phyloP scores from a whole-genome alignment of 2,329 filamentous ascomycete species.

The Aspergillus tubingensis region DNA sequence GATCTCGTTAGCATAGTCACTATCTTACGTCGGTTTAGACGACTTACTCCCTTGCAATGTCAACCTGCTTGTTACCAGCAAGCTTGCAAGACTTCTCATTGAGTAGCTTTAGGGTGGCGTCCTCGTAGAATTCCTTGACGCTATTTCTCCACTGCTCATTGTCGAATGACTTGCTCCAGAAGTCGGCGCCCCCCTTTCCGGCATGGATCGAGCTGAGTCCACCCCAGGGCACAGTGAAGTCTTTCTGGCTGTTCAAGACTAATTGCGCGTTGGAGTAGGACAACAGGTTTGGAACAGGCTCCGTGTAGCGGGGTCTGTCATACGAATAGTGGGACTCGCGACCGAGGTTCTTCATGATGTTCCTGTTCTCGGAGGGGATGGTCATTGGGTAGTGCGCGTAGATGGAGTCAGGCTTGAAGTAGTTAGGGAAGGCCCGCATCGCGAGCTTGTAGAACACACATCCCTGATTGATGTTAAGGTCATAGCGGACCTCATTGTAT shows the following conservation, averaged over 20 bases:
- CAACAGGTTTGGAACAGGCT: conserved; percentile 57
- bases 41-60: conserved; percentile 62
- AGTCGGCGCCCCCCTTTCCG: conserved; percentile 57
- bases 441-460: conserved; percentile 85
- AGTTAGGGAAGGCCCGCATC: conserved; percentile 74
- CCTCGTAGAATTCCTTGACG: conserved; percentile 68
- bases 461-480: conserved; percentile 74
- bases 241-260: conserved; percentile 61
- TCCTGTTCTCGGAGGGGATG: conserved; percentile 70
- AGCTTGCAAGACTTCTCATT: conserved; percentile 66
- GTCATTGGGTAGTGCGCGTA: conserved; percentile 77
- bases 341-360: conserved; percentile 68
- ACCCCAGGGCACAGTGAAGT: conserved; percentile 68
- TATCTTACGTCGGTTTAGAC: conserved; percentile 2
- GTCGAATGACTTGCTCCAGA: conserved; percentile 62
- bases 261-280: conserved; percentile 64
- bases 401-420: conserved; percentile 75
- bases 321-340: conserved; percentile 71
- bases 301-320: conserved; percentile 58
- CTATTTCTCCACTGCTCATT: conserved; percentile 62
- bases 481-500: conserved; percentile 71
- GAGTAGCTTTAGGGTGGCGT: conserved; percentile 64
- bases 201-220: conserved; percentile 65
- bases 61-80: conserved; percentile 64
- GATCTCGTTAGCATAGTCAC: conserved; percentile 8